Conservation (phyloP, 176 grass and related monocot genomes). For the Pharus latifolius region DNA sequence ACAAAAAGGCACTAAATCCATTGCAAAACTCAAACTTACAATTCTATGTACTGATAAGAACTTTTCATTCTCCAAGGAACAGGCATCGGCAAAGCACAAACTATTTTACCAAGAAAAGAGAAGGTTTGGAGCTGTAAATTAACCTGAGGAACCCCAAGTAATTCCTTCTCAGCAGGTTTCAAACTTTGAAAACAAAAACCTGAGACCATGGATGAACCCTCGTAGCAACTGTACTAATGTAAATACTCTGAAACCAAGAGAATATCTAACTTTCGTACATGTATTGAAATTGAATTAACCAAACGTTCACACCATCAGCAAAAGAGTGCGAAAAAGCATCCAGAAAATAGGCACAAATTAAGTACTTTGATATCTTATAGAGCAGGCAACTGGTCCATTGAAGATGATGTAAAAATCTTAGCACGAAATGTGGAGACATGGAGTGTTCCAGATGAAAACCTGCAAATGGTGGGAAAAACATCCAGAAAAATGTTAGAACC, state of each 20-base stretch:
- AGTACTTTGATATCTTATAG: background rate
- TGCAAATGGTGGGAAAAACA: background rate
- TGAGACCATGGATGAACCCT: background rate
- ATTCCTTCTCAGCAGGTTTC: background rate
- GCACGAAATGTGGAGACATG: background rate
- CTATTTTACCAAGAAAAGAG: background rate
- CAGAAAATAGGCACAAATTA: too few species aligned
- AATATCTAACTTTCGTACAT: background rate
- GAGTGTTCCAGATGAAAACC: background rate
- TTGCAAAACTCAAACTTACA: too few species aligned
- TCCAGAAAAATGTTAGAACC: background rate
- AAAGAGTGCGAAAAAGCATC: background rate
- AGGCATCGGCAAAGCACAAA: background rate
- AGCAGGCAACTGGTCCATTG: background rate
- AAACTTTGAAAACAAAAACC: background rate
- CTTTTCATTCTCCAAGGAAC: background rate
- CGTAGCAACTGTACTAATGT: background rate
- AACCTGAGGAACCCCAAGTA: background rate
- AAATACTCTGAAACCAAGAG: too few species aligned
- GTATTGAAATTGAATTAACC: background rate
- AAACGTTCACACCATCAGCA: background rate
- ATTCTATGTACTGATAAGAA: background rate
- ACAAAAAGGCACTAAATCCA: too few species aligned
- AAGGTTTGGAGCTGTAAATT: background rate
- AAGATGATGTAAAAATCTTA: background rate